A percentile compares a stretch with the other conserved stretches of the same genome.
These are phyloP conservation scores for Chlorophyllum brunneum DNA, from an alignment of 768 basidiomycete genomes.

Conservation along the genomic window DNA sequence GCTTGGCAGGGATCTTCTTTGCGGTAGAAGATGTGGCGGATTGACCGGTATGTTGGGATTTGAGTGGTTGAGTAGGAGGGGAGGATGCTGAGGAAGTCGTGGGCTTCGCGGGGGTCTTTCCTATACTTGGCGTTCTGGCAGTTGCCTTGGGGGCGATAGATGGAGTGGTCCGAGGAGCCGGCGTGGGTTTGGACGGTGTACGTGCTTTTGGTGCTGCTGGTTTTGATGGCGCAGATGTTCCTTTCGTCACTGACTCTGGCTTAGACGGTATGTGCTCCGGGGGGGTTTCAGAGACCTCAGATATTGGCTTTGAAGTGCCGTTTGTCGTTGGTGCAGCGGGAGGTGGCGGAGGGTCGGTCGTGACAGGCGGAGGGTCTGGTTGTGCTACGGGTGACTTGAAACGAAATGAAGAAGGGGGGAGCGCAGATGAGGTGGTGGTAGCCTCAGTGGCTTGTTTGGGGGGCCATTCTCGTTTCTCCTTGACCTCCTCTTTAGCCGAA, in stretches of 20 bases:
- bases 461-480: constrained; percentile 78
- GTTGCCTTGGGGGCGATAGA: constrained; percentile 22
- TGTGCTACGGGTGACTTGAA: constrained; percentile 8
- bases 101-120: constrained; percentile 23
- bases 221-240: constrained; percentile 6
- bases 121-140: constrained; percentile 13
- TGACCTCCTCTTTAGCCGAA: constrained; percentile 59
- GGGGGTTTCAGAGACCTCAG: constrained; percentile 2
- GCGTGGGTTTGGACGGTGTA: constrained; percentile 15
- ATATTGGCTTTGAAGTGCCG: not conserved
- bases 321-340: constrained; percentile 4
- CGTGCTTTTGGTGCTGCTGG: constrained; percentile 10
- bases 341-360: not conserved
- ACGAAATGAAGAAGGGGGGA: constrained; percentile 3
- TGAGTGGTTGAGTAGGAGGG: constrained; percentile 23
- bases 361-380: not conserved
- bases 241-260: constrained; percentile 14
- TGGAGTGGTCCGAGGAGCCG: constrained; percentile 17
- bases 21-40: constrained; percentile 22
- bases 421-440: not conserved
- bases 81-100: constrained; percentile 19
- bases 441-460: constrained; percentile 36
- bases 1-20: constrained; percentile 20
- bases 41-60: constrained; percentile 32
- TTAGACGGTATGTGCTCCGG: constrained; percentile 21